phyloP scores from a whole-genome alignment of 306 rosid genomes.

The Vachellia collinsii region DNA sequence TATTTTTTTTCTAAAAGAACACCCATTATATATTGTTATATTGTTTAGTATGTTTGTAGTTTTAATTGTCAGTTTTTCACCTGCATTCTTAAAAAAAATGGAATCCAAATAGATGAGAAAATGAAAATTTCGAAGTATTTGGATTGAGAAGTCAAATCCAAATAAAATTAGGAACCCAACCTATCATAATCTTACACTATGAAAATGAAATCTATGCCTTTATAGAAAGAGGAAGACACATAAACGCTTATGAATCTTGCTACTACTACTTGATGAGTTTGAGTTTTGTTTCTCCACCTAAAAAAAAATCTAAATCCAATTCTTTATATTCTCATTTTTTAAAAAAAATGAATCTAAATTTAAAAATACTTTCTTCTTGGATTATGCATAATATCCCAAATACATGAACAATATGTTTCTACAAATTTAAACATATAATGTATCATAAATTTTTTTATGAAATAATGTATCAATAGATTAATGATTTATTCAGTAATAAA shows the following conservation, averaged over 20 bases:
- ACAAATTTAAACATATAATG: neutral
- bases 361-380: neutral
- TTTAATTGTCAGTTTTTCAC: neutral
- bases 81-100: neutral
- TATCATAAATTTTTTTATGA: neutral
- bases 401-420: neutral
- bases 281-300: neutral
- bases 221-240: neutral
- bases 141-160: too few relatives aligned
- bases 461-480: neutral
- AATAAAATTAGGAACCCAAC: too few relatives aligned
- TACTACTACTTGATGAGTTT: too few relatives aligned
- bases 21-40: neutral
- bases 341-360: too few relatives aligned
- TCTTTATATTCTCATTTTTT: too few relatives aligned
- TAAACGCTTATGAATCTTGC: neutral
- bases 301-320: too few relatives aligned
- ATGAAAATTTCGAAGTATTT: neutral
- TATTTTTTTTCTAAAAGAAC: neutral
- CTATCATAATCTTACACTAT: too few relatives aligned
- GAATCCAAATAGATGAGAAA: neutral
- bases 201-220: too few relatives aligned
- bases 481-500: neutral
- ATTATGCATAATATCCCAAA: neutral
- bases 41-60: neutral